Base-by-base conservation (phyloP, 257 asterid genomes). In the Gynochthodes officinalis region DNA sequence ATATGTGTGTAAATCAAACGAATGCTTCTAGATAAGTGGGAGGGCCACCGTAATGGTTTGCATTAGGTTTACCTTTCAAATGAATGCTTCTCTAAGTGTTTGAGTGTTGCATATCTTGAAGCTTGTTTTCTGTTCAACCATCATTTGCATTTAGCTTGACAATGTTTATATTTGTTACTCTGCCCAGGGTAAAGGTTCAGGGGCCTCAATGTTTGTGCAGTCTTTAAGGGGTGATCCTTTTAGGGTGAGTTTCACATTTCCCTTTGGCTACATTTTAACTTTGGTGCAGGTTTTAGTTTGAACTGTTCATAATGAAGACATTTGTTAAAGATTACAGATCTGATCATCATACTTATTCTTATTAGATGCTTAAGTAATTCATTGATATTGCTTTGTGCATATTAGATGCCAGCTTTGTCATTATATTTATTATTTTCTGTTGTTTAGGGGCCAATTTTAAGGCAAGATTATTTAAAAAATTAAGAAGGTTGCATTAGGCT, bases 141-240 rank as follows among this genome's bases (percentile, higher is more conserved):
- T 59, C 72, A 67, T 64, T 73, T 57, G 66, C 52, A 42, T 67
- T 18, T 33, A 68, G 37, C 69, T 77, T 57, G 32, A 71, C 67
- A 32, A 42, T 37, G 42, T 71, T 54, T 21, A 50, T 19, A 23
- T 55, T 71, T 77, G 70, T 67, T 76, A 64, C 32, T 50, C 40
- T 71, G 59, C 72, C 70, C 90, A 93, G 98, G 97, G 96, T 79
- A 93, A 86, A 90, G 88, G 96, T 75, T 84, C 89, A 59, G 89
- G 91, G 67, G 86, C 95, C 67, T 89, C 98, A 39, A 93, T 93
- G 98, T 90, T 88, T 83, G 96, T 93, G 77, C 97, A 93, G 80
- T 93, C 97, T 70, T 79, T 93, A 82, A 85, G 98, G 86, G 95
- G 97, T 0, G 97, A 89, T 84, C 98, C 98, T 74, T 90, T 87